These are phyloP conservation scores for Magnolia kwangsiensis DNA, from an alignment of 164 flowering plant species.

Conservation along the genomic window DNA sequence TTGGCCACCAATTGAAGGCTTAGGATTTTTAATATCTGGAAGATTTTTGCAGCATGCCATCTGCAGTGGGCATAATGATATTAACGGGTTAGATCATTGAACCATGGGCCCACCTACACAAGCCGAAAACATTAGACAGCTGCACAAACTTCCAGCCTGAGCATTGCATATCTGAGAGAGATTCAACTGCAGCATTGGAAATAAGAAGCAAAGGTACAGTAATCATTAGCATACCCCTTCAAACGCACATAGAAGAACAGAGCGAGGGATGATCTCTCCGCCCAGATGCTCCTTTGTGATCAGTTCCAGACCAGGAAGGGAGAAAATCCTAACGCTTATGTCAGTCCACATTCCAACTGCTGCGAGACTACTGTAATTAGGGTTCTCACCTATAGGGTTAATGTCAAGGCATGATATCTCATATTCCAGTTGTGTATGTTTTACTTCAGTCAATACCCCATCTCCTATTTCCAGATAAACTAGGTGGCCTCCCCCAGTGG, in stretches of 20 bases:
- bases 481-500: slow-evolving; percentile 89
- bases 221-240: slow-evolving; percentile 74
- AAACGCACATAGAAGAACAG: slow-evolving; percentile 92
- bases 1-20: neutral
- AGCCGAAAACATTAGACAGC: neutral
- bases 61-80: neutral
- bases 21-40: too few relatives aligned
- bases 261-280: slow-evolving; percentile 97
- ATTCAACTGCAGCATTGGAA: neutral
- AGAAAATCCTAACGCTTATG: slow-evolving; percentile 79
- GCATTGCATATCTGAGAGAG: neutral
- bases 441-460: slow-evolving; percentile 60
- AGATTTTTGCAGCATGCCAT: neutral
- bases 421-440: slow-evolving; percentile 70
- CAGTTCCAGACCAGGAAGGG: slow-evolving; percentile 79
- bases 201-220: neutral
- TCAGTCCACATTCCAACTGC: slow-evolving; percentile 99
- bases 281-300: slow-evolving; percentile 82
- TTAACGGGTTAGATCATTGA: neutral
- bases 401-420: slow-evolving; percentile 96
- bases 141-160: neutral
- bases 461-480: slow-evolving; percentile 86
- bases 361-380: slow-evolving; percentile 71
- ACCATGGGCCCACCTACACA: too few relatives aligned
- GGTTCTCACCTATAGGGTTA: slow-evolving; percentile 84